Evolutionary conservation across 371 early-diverging fungal genomes (phyloP).

Genomic region (Mucor saturninus): DNA sequence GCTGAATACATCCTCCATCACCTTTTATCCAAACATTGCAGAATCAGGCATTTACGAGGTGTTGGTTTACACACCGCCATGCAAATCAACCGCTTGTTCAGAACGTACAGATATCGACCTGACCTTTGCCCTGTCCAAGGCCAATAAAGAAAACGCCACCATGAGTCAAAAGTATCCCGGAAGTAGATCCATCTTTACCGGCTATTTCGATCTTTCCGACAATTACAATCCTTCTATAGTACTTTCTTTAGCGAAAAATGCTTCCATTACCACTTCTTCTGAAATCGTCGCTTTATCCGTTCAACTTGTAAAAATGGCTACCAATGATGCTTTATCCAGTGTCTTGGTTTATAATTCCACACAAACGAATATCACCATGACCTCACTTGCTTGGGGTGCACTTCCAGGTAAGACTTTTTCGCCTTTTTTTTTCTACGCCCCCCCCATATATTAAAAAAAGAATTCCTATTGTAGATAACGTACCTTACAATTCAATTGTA

Average conservation of each 20-base stretch:
- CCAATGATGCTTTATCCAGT: constrained; percentile 33
- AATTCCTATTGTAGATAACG: constrained; percentile 28
- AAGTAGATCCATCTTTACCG: constrained; percentile 48
- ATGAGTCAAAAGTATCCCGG: constrained; percentile 25
- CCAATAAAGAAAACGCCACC: constrained; percentile 36
- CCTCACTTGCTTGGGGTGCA: constrained; percentile 26
- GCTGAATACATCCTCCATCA: constrained; percentile 29
- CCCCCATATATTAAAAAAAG: no score
- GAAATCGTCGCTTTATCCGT: constrained; percentile 55
- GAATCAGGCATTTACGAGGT: constrained; percentile 73
- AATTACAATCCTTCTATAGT: constrained; percentile 56
- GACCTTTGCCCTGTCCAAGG: constrained; percentile 31
- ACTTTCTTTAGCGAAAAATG: constrained; percentile 37
- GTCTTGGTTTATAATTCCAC: constrained; percentile 36
- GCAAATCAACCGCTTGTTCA: constrained; percentile 52
- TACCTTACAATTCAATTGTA: constrained; percentile 49
- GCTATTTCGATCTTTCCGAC: constrained; percentile 50
- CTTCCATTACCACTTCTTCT: constrained; percentile 26
- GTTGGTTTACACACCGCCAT: constrained; percentile 64
- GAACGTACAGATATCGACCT: constrained; percentile 51
- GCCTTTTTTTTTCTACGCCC: no score
- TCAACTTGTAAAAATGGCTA: constrained; percentile 58
- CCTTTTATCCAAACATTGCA: constrained; percentile 61
- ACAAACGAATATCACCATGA: constrained; percentile 9
- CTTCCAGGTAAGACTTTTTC: constrained; percentile 22